Base-by-base conservation (phyloP, 2,329 filamentous ascomycete species). In the Xylaria sp. region DNA sequence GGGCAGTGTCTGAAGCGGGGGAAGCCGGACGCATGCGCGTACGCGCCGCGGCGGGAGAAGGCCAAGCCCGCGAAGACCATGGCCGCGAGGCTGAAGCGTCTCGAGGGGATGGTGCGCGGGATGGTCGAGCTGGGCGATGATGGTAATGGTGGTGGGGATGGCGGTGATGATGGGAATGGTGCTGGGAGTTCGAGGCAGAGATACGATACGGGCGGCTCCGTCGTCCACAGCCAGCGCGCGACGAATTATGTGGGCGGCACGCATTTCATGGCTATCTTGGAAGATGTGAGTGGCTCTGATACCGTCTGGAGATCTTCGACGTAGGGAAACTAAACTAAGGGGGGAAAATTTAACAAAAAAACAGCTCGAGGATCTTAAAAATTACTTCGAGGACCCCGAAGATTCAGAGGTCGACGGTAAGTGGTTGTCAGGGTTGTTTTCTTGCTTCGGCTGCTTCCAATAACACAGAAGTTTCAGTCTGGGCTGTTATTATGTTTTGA, bases 201-300 rank as follows among this genome's bases (percentile, higher is more conserved):
- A 42, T 67, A 74, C 15, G 11, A 74, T 65, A 45, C 69, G 4
- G 62, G 69, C 1, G 83, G 80, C 0, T 79, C 84, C 60, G 79
- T 87, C 6, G 78, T 87, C 22, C 76, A 79, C 25, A 79, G 82
- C 2, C 74, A 79, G 39, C 76, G 77, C 57, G 80, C 79, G 10
- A 82, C 81, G 47, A 85, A 82, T 4, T 89, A 87, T 69, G 82
- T 89, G 4, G 86, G 87, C 1, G 86, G 86, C 3, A 88, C 86
- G 50, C 86, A 89, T 66, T 87, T 86, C 69, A 84, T 87, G 79
- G 86, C 86, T 1, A 87, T 89, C 75, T 76, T 89, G 11, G 84
- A 88, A 72, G 85, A 89, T 78, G 86, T 88, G 71, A 80, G 83
- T 77, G 47, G 25, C 29, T 45, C 31, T 29, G 1, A n/a, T 55